Percentiles rank a stretch among this genome's conserved stretches.
phyloP scores from a whole-genome alignment of 2,329 filamentous ascomycete species.

The Neophaeococcomyces mojaviensis region DNA sequence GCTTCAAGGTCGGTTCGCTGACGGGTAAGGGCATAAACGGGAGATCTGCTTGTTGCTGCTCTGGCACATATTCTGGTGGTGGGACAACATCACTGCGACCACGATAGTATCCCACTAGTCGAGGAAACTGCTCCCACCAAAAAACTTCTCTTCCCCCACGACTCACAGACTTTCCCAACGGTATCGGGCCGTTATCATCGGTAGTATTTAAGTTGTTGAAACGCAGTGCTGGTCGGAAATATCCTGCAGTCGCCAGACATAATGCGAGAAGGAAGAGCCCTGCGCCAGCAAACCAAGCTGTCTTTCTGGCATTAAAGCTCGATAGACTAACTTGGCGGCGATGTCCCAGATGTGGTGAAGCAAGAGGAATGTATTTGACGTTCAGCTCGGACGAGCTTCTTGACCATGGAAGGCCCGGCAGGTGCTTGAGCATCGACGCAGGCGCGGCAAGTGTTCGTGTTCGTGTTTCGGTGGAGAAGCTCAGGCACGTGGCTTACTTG shows the following conservation, averaged over 20 bases:
- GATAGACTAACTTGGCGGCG: constrained; percentile 13
- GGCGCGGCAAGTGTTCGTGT: background rate
- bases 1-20: background rate
- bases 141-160: constrained; percentile 20
- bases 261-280: constrained; percentile 9
- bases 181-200: constrained; percentile 14
- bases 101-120: constrained; percentile 6
- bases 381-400: background rate
- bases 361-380: constrained; percentile 2
- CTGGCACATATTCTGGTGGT: constrained; percentile 16
- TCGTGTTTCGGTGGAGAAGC: too few species aligned
- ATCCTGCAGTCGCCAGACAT: background rate
- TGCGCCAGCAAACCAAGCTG: constrained; percentile 14
- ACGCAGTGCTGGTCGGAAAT: background rate
- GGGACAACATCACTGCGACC: constrained; percentile 8
- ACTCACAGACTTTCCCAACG: constrained; percentile 15
- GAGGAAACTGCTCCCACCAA: constrained; percentile 23
- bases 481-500: background rate
- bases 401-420: background rate
- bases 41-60: constrained; percentile 12
- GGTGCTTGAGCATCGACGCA: constrained; percentile 4
- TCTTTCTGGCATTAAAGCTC: constrained; percentile 11
- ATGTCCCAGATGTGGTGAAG: constrained; percentile 3
- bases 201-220: background rate
- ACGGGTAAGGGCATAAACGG: background rate